A percentile compares a stretch with the other conserved stretches of the same genome.
Evolutionary conservation across 2,329 filamentous ascomycete genomes (phyloP).

Genomic region (Teratosphaeria epicoccoides): DNA sequence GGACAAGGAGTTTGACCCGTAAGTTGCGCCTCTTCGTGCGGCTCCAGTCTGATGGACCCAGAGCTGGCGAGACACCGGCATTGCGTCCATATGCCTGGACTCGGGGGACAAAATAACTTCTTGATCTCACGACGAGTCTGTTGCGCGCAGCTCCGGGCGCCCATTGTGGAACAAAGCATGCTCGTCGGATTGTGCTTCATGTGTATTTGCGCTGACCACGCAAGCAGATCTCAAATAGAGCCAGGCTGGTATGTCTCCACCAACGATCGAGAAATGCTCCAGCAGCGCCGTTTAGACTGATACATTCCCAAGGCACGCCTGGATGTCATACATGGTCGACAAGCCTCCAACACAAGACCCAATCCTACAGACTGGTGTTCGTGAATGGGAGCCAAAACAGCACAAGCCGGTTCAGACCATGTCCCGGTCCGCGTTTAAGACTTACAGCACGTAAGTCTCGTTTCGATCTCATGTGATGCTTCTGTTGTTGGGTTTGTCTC

Average conservation of each 20-base stretch:
- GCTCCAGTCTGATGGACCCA: too few species aligned
- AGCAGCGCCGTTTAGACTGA: slow-evolving; percentile 2
- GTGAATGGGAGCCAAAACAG: slow-evolving; percentile 65
- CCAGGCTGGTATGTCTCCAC: slow-evolving; percentile 60
- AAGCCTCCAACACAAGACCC: slow-evolving; percentile 70
- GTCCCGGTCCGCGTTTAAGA: slow-evolving; percentile 71
- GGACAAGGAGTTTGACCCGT: slow-evolving; percentile 71
- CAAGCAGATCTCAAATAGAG: slow-evolving; percentile 65
- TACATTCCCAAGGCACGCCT: slow-evolving; percentile 59
- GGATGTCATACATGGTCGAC: slow-evolving; percentile 91
- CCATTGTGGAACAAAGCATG: not conserved
- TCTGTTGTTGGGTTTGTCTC: too few species aligned
- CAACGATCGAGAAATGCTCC: too few species aligned
- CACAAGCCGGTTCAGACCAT: slow-evolving; percentile 66
- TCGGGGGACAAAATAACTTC: too few species aligned
- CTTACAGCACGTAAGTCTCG: slow-evolving; percentile 80
- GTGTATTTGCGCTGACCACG: slow-evolving; percentile 26
- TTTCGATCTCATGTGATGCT: not conserved
- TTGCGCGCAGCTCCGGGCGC: not conserved
- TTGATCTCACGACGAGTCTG: too few species aligned
- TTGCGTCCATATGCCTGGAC: too few species aligned
- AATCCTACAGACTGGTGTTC: slow-evolving; percentile 54
- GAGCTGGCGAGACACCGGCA: too few species aligned
- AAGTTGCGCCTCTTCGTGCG: slow-evolving; percentile 24
- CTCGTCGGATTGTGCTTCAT: not conserved